Conservation (phyloP, 495 filamentous ascomycete genomes). For the Aspergillus biplanus region DNA sequence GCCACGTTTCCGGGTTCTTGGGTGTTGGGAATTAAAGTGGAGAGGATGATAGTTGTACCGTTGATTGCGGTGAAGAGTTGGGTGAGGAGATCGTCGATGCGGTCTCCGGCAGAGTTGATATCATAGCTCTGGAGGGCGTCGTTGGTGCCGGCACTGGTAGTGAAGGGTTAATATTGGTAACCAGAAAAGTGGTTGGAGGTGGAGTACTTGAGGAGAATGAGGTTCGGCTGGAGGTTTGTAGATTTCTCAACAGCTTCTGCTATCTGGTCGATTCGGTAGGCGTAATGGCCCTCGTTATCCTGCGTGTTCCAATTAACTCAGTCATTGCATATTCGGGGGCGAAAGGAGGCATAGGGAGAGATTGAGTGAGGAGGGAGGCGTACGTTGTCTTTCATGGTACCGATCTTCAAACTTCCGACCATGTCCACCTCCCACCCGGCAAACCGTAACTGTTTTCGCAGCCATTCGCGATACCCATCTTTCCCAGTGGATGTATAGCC, state of each 20-base stretch:
- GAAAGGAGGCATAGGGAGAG: too few species aligned
- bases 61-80: slow-evolving; percentile 43
- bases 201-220: slow-evolving; percentile 49
- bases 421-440: slow-evolving; percentile 52
- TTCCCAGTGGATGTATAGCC: slow-evolving; percentile 54
- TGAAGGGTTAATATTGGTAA: not conserved
- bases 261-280: slow-evolving; percentile 51
- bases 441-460: slow-evolving; percentile 43
- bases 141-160: slow-evolving; percentile 49
- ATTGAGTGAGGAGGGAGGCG: not conserved
- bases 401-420: slow-evolving; percentile 48
- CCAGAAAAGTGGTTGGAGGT: not conserved
- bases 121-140: slow-evolving; percentile 45
- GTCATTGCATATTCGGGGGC: not conserved
- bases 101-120: slow-evolving; percentile 29
- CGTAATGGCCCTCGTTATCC: slow-evolving; percentile 54
- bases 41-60: slow-evolving; percentile 50
- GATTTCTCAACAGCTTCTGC: slow-evolving; percentile 34
- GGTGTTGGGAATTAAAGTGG: slow-evolving; percentile 50
- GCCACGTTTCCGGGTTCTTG: slow-evolving; percentile 20
- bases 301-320: slow-evolving; percentile 8
- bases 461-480: slow-evolving; percentile 56
- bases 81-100: slow-evolving; percentile 38
- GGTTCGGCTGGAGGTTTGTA: slow-evolving; percentile 46
- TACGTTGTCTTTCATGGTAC: slow-evolving; percentile 55